phyloP scores from a whole-genome alignment of 768 basidiomycete species.

The Astraeus odoratus region DNA sequence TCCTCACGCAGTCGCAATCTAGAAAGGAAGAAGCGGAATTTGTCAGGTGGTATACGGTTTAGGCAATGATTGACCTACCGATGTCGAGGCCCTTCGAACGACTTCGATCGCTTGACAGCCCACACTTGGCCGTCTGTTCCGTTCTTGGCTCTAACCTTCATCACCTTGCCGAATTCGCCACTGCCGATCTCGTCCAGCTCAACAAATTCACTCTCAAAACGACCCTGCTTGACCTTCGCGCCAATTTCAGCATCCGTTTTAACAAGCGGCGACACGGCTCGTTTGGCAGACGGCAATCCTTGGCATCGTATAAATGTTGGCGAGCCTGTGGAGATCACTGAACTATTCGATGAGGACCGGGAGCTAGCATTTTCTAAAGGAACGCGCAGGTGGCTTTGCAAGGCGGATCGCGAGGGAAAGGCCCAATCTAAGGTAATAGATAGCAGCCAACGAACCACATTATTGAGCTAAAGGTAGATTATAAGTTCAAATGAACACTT shows the following conservation, averaged over 20 bases:
- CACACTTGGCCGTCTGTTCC: constrained; percentile 48
- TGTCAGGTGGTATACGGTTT: constrained; percentile 12
- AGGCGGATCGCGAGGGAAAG: constrained; percentile 41
- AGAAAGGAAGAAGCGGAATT: constrained; percentile 11
- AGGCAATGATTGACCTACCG: constrained; percentile 45
- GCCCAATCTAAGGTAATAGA: constrained; percentile 46
- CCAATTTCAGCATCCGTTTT: constrained; percentile 22
- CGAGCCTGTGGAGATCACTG: constrained; percentile 38
- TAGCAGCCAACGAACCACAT: constrained; percentile 1
- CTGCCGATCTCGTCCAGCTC: constrained; percentile 79
- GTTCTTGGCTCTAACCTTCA: constrained; percentile 71
- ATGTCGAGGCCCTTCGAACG: constrained; percentile 86
- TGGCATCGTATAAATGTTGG: constrained; percentile 36
- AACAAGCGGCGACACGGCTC: constrained; percentile 16
- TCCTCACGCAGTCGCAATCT: constrained; percentile 89
- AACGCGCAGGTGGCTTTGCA: constrained; percentile 30
- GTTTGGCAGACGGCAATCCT: constrained; percentile 19
- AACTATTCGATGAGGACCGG: constrained; percentile 50
- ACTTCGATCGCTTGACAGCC: constrained; percentile 93
- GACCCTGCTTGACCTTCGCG: constrained; percentile 48
- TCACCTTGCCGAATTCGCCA: constrained; percentile 91
- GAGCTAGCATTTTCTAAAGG: constrained; percentile 46
- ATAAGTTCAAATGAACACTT: no score
- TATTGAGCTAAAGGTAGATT: constrained; percentile 18
- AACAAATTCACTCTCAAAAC: constrained; percentile 76